A percentile compares a stretch with the other conserved stretches of the same genome.
phyloP scores from a whole-genome alignment of 495 filamentous ascomycete genomes.

The Venustampulla echinocandica region DNA sequence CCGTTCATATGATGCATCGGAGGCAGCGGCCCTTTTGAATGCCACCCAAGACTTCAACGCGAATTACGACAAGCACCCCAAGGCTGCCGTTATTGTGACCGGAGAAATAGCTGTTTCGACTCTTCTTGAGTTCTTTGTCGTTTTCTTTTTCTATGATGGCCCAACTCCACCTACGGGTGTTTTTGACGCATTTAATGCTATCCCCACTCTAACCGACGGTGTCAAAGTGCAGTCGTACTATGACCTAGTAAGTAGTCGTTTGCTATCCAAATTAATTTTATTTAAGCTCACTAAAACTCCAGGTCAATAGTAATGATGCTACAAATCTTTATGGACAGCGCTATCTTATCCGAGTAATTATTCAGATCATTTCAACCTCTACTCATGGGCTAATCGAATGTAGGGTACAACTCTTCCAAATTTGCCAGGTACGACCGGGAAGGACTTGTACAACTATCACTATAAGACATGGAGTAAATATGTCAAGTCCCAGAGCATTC shows the following conservation, averaged over 20 bases:
- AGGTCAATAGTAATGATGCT: slow-evolving; percentile 6
- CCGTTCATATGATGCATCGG: slow-evolving; percentile 1
- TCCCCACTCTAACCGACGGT: neutral
- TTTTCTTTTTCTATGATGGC: slow-evolving; percentile 20
- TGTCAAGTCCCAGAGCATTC: neutral
- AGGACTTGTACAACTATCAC: slow-evolving; percentile 1
- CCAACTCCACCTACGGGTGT: slow-evolving; percentile 10
- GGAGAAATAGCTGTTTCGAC: slow-evolving; percentile 4
- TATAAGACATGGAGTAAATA: slow-evolving; percentile 1
- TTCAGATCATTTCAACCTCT: neutral
- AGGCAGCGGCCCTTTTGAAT: slow-evolving; percentile 4
- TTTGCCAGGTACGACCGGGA: neutral
- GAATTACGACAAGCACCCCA: slow-evolving; percentile 12
- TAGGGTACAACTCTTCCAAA: slow-evolving; percentile 8
- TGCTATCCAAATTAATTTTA: neutral
- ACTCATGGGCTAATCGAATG: neutral
- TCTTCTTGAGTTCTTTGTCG: slow-evolving; percentile 6
- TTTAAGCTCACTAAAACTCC: neutral
- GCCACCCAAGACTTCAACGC: slow-evolving; percentile 16
- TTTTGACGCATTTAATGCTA: slow-evolving; percentile 12
- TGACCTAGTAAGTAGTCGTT: slow-evolving; percentile 1
- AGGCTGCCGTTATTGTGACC: slow-evolving; percentile 20
- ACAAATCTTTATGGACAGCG: slow-evolving; percentile 6
- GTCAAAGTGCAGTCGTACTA: neutral
- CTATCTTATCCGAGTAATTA: slow-evolving; percentile 1